Conservation (phyloP, 2,329 filamentous ascomycete genomes). For the Proliferodiscus dingleyae region DNA sequence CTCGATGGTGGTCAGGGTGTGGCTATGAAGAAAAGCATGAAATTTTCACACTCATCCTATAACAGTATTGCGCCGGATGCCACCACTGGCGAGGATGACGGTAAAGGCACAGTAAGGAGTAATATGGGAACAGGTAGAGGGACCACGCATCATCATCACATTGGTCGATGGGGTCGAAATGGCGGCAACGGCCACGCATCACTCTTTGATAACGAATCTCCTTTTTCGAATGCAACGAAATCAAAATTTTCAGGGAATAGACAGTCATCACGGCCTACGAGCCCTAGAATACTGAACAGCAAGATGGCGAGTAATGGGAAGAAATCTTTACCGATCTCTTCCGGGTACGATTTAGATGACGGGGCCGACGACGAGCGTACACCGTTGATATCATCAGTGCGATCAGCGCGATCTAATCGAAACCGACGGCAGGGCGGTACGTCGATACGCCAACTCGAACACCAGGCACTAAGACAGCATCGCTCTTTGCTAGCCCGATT, state of each 20-base stretch:
- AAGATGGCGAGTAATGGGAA: slow-evolving; percentile 41
- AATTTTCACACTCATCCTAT: slow-evolving; percentile 76
- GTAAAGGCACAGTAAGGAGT: slow-evolving; percentile 57
- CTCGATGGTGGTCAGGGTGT: slow-evolving; percentile 60
- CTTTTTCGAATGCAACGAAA: slow-evolving; percentile 64
- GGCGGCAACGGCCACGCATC: slow-evolving; percentile 63
- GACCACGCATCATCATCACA: slow-evolving; percentile 71
- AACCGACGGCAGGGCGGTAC: slow-evolving; percentile 49
- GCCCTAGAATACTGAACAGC: slow-evolving; percentile 54
- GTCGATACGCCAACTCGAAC: slow-evolving; percentile 66
- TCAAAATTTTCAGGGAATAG: slow-evolving; percentile 59
- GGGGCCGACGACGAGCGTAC: slow-evolving; percentile 84
- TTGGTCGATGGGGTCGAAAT: slow-evolving; percentile 71
- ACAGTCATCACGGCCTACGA: slow-evolving; percentile 62
- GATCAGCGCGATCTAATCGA: slow-evolving; percentile 55
- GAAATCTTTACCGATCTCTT: slow-evolving; percentile 58
- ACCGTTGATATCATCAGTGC: slow-evolving; percentile 64
- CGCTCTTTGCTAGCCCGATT: slow-evolving; percentile 66
- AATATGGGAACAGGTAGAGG: slow-evolving; percentile 59
- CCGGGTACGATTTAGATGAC: slow-evolving; percentile 75
- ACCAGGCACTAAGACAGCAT: slow-evolving; percentile 60
- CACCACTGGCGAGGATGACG: slow-evolving; percentile 59
- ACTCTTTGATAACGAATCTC: slow-evolving; percentile 71
- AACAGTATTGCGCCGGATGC: slow-evolving; percentile 50
- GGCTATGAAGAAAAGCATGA: slow-evolving; percentile 87